Percentiles rank a stretch among this genome's conserved stretches.
Conservation (phyloP, 176 grass and related monocot species). For the Triticum monococcum region DNA sequence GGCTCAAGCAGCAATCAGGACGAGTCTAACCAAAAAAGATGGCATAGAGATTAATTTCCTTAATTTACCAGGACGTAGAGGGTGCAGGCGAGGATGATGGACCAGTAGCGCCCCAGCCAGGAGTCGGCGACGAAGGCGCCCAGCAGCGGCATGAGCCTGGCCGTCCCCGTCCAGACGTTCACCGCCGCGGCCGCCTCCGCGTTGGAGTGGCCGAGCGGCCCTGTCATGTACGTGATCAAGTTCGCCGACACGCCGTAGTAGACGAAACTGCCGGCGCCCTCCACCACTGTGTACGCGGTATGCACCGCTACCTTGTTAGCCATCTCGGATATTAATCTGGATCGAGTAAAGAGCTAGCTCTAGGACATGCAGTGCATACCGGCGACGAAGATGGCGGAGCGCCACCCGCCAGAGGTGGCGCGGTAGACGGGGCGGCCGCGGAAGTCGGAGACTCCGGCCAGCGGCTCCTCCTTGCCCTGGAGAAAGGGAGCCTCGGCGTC, state of each 20-base stretch:
- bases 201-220: constrained; percentile 50
- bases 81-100: constrained; percentile 48
- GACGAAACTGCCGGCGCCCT: constrained; percentile 50
- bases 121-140: constrained; percentile 73
- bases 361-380: constrained; percentile 5
- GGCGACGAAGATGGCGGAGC: constrained; percentile 56
- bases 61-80: constrained; percentile 43
- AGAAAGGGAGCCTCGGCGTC: constrained; percentile 18
- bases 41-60: too few species aligned
- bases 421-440: constrained; percentile 41
- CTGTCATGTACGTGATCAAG: constrained; percentile 65
- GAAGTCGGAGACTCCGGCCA: constrained; percentile 47
- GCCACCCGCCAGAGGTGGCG: constrained; percentile 45
- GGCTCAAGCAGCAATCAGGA: too few species aligned
- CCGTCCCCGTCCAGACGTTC: constrained; percentile 51
- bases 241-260: constrained; percentile 59
- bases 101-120: constrained; percentile 48
- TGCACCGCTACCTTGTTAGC: too few species aligned
- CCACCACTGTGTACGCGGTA: constrained; percentile 23
- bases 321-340: too few species aligned
- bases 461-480: not conserved
- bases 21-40: too few species aligned
- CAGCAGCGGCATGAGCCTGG: constrained; percentile 45
- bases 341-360: too few species aligned
- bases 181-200: constrained; percentile 59